Evolutionary conservation across 2,329 filamentous ascomycete genomes (phyloP), one percentile per base, ranked within the genome.

Genomic region (Botrytis paeoniae): DNA sequence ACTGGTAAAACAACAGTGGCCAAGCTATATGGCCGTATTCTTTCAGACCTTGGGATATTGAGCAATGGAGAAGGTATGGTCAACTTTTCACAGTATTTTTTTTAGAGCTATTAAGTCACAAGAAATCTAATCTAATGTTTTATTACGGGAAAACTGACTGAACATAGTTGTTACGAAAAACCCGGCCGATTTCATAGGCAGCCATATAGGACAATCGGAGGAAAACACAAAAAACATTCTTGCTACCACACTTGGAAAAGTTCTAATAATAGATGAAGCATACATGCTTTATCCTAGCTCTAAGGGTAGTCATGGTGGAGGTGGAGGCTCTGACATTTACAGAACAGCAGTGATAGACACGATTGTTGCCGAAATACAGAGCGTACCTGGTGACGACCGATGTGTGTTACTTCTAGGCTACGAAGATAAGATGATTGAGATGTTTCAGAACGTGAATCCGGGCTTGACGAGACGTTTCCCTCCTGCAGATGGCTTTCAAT

Each of bases 241-340:
- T 0, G 88, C 87, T 0, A 83, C 89, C 0, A 89, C 91, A 0
- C 75, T 86, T 0, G 93, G 93, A 0, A 95, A 95, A 75, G 91
- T 95, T 0, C 85, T 95, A 0, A 88, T 95, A 22, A 94, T 95
- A 4, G 93, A 95, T 75, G 93, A 96, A 78, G 92, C 92, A 0
- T 95, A 95, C 75, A 89, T 89, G 48, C 84, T 95, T 0, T 87
- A 85, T 63, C 81, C 82, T 1, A 79, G 80, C 10, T 79, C 76
- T 3, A 74, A 69, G 0, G 77, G 77, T n/a, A 45, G 61, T 29
- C 41, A 64, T 43, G 41, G 37, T 5, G 57, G 65, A 32, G 75
- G 75, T 3, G 75, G 73, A 0, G 82, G 83, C 22, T 79, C 82
- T 1, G 86, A 89, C 75, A 73, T 75, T 0, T 94, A 82, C 82